These are phyloP conservation scores for Erigeron canadensis DNA, from an alignment of 129 eudicot species.

Conservation along the genomic window DNA sequence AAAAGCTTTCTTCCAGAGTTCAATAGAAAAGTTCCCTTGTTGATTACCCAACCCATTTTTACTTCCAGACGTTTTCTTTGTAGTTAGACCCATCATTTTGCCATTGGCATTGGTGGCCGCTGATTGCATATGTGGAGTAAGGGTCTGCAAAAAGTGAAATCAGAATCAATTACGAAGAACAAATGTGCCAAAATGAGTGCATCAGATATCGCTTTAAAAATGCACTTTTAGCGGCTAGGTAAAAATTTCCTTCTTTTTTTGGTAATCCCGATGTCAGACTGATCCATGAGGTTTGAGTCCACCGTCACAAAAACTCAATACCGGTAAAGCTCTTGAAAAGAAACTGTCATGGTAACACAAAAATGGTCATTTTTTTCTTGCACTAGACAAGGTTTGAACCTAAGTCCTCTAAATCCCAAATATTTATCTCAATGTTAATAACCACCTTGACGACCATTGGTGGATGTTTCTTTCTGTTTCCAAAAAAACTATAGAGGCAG, in stretches of 20 bases:
- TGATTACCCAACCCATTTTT: conserved; percentile 60
- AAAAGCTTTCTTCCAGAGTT: conserved; percentile 93
- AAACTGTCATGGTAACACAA: no score
- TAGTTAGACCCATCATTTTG: conserved; percentile 29
- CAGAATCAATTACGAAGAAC: neutral
- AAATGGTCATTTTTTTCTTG: no score
- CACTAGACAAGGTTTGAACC: no score
- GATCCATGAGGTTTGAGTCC: no score
- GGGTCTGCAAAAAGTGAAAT: conserved; percentile 48
- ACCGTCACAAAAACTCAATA: no score
- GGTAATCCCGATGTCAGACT: no score
- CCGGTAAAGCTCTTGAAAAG: no score
- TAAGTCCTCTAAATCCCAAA: no score
- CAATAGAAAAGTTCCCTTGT: conserved; percentile 69
- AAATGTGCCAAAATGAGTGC: neutral
- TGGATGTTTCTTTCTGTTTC: no score
- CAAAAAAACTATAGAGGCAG: neutral
- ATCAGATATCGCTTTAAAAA: neutral
- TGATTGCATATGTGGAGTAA: conserved; percentile 92
- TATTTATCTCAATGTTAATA: no score
- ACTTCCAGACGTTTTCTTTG: conserved; percentile 55
- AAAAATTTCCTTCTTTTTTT: no score
- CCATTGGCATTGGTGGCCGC: conserved; percentile 48
- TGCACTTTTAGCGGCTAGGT: neutral
- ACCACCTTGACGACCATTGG: no score